Conservation (phyloP, 2,329 filamentous ascomycete genomes). For the Didymella segeticola region DNA sequence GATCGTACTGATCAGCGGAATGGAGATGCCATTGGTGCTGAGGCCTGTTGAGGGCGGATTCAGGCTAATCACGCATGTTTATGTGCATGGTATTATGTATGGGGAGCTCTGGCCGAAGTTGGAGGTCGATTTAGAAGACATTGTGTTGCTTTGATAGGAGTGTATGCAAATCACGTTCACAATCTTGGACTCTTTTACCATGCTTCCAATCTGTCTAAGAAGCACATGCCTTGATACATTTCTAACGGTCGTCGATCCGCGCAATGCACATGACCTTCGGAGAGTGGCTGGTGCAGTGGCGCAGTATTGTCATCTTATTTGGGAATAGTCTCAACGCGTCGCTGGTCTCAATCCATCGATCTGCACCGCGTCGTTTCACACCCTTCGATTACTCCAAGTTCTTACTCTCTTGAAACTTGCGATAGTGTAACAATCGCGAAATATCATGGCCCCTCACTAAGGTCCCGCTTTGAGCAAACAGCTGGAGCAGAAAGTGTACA, state of each 20-base stretch:
- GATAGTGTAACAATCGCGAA: background rate
- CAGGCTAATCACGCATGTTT: background rate
- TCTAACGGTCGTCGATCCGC: too few relatives aligned
- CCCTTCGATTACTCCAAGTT: background rate
- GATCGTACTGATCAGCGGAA: background rate
- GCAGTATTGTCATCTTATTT: slow-evolving; percentile 4
- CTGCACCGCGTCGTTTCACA: slow-evolving; percentile 16
- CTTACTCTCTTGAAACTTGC: background rate
- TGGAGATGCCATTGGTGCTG: background rate
- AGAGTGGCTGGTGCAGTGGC: background rate
- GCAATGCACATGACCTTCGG: too few relatives aligned
- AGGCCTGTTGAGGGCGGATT: background rate
- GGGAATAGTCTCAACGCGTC: slow-evolving; percentile 1
- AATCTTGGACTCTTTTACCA: too few relatives aligned
- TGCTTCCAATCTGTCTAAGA: too few relatives aligned
- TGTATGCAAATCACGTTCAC: too few relatives aligned
- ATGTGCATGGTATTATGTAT: background rate
- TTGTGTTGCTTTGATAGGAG: background rate
- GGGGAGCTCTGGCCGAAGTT: background rate
- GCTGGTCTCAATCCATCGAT: slow-evolving; percentile 13
- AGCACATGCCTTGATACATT: too few relatives aligned
- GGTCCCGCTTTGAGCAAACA: background rate
- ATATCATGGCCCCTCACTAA: background rate
- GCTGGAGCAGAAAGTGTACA: background rate
- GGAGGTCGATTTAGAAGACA: background rate